A percentile compares a stretch with the other conserved stretches of the same genome.
These are phyloP conservation scores for Conoideocrella luteorostrata DNA, from an alignment of 2,329 filamentous ascomycete genomes.

Conservation along the genomic window DNA sequence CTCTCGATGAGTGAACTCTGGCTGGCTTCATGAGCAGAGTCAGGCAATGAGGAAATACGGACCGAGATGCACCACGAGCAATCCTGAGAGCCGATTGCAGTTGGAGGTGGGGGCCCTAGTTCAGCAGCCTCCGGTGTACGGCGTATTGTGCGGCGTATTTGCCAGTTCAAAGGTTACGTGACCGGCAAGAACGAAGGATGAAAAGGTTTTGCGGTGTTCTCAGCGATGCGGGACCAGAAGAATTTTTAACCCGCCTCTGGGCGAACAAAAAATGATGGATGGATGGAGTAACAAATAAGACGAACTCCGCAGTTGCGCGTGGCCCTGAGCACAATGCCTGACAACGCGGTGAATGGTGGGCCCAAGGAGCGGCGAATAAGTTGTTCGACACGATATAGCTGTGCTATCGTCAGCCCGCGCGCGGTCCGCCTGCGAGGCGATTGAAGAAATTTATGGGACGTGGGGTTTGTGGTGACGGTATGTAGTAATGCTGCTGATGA, in stretches of 20 bases:
- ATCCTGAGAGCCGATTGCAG: constrained; percentile 6
- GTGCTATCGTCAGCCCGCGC: background rate
- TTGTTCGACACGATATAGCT: too few species aligned
- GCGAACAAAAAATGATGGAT: constrained; percentile 18
- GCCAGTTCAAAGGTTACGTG: constrained; percentile 1
- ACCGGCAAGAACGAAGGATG: background rate
- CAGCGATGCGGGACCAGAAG: constrained; percentile 20
- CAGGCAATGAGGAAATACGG: constrained; percentile 3
- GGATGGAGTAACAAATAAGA: constrained; percentile 21
- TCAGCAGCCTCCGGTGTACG: background rate
- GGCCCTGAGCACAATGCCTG: constrained; percentile 1
- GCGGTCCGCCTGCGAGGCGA: background rate
- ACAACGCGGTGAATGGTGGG: background rate
- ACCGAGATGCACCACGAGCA: constrained; percentile 2
- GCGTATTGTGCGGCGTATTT: background rate
- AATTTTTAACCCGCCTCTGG: constrained; percentile 24
- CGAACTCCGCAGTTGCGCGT: constrained; percentile 17
- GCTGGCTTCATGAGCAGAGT: constrained; percentile 5
- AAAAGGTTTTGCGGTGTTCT: constrained; percentile 7
- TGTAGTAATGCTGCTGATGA: too few species aligned
- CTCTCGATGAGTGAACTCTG: constrained; percentile 7
- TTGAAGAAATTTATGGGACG: too few species aligned
- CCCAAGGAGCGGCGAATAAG: background rate
- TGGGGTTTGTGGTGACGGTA: too few species aligned
- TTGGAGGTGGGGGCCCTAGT: background rate